phyloP scores from a whole-genome alignment of 345 rosid species.

The Populus deltoides region DNA sequence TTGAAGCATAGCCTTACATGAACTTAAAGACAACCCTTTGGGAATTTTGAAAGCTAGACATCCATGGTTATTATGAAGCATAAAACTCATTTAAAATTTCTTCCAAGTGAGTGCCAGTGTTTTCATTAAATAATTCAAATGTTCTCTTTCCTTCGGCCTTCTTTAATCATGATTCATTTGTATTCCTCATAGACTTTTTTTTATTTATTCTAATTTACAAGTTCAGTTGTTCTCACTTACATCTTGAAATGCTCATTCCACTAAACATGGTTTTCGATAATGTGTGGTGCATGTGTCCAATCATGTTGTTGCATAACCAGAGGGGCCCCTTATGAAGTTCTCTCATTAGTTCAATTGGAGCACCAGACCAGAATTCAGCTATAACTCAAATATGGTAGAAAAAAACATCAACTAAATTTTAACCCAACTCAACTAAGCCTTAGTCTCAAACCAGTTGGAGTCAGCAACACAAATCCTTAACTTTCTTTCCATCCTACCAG shows the following conservation, averaged over 20 bases:
- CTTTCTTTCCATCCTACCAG: neutral
- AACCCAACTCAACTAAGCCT: conserved; percentile 1
- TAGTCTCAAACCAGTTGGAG: neutral
- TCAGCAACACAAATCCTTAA: neutral
- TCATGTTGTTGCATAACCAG: neutral
- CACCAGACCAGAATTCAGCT: neutral
- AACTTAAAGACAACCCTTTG: neutral
- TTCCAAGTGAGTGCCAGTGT: neutral
- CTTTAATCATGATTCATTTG: neutral
- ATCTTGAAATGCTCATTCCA: neutral
- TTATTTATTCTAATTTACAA: neutral
- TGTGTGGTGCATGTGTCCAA: neutral
- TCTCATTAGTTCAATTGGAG: neutral
- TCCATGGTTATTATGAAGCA: neutral
- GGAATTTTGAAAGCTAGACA: neutral
- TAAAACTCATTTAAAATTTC: neutral
- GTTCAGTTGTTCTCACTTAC: neutral
- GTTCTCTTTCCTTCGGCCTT: neutral
- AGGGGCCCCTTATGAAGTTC: neutral
- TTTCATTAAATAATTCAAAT: neutral
- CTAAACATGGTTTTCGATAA: neutral
- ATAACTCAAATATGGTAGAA: neutral
- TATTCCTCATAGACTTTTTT: neutral
- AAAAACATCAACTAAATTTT: neutral
- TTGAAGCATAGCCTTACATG: neutral